Base-by-base conservation (phyloP, 1,284 basidiomycete species). In the Mixia osmundae region DNA sequence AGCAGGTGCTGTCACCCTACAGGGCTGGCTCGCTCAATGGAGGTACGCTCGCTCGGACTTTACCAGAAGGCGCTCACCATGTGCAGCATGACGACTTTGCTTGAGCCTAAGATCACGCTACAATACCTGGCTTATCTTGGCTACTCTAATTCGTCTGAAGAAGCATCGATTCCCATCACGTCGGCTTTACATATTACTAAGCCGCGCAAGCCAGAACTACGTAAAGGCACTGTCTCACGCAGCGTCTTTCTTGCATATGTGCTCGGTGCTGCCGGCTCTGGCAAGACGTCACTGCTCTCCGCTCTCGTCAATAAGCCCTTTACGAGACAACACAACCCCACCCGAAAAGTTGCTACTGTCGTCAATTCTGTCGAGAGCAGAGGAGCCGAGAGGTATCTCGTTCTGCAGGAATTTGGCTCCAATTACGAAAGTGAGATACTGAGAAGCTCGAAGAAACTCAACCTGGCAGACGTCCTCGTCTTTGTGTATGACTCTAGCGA, bases 11-110 rank as follows among this genome's bases (percentile, higher is more conserved):
- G 79, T 95, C 11, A 95, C 89, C 12, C 58, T 97, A 33, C 89
- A 95, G 58, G 83, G 83, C 5, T 97, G 89, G 89, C 62, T 97
- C 12, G 89, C 89, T 18, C 87, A 95, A 54, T 97, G 89, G 89
- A 91, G 80, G 82, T 80, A 43, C 32, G 62, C 49, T 26, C 22
- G 11, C 15, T 33, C 31, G n/a, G n/a, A n/a, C 12, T 23, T 16
- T 26, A 4, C 12, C 12, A 9, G 7, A 21, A 21, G 7, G 8
- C 31, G 15, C 14, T 5, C 11, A 28, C 34, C 33, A 25, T 32
- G 27, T 16, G 9, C 45, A 87, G 83, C 54, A 94, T 95, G 87
- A 91, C 85, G 1, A 97, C 89, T 1, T 63, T 97, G 2, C 65
- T 97, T 12, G 80, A 94, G 50, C 75, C 87, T 49, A 75, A 72